phyloP scores from a whole-genome alignment of 1,139 yeast species.

The Pichia sp. region DNA sequence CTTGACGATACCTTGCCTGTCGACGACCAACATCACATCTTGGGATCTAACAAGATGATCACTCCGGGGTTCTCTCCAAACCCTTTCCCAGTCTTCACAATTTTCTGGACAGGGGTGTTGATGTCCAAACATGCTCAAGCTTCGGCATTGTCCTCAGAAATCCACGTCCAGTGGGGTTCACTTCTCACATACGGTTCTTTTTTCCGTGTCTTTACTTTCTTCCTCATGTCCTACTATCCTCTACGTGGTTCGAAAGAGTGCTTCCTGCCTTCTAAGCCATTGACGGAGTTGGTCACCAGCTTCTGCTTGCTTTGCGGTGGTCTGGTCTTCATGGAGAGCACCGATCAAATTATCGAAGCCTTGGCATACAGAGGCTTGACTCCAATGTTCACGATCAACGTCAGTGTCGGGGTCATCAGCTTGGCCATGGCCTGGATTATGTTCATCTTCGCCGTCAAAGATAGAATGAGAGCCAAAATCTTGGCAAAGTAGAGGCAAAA shows the following conservation, averaged over 20 bases:
- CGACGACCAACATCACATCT: slow-evolving; percentile 9
- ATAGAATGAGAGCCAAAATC: slow-evolving; percentile 38
- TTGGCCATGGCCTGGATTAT: slow-evolving; percentile 90
- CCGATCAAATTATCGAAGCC: slow-evolving; percentile 77
- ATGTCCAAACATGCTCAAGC: slow-evolving; percentile 96
- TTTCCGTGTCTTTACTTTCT: slow-evolving; percentile 66
- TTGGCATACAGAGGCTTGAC: slow-evolving; percentile 83
- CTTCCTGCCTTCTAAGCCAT: slow-evolving; percentile 58
- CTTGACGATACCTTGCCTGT: slow-evolving; percentile 16
- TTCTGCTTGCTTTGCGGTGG: slow-evolving; percentile 88
- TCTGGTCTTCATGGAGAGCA: slow-evolving; percentile 83
- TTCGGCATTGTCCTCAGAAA: slow-evolving; percentile 63
- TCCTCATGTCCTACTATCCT: slow-evolving; percentile 53
- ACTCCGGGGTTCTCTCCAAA: slow-evolving; percentile 78
- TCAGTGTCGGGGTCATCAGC: slow-evolving; percentile 73
- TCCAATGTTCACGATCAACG: slow-evolving; percentile 84
- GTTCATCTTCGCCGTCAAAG: slow-evolving; percentile 61
- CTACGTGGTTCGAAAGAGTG: slow-evolving; percentile 25
- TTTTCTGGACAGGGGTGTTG: slow-evolving; percentile 94
- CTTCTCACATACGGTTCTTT: slow-evolving; percentile 73
- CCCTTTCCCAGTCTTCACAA: slow-evolving; percentile 89
- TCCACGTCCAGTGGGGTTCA: slow-evolving; percentile 92
- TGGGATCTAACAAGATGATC: slow-evolving; percentile 31
- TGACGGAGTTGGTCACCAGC: slow-evolving; percentile 75
- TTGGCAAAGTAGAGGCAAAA: neutral